Percentiles rank a stretch among this genome's conserved stretches.
Evolutionary conservation across 441 rosid genomes (phyloP).

Genomic region (Melastoma candidum): DNA sequence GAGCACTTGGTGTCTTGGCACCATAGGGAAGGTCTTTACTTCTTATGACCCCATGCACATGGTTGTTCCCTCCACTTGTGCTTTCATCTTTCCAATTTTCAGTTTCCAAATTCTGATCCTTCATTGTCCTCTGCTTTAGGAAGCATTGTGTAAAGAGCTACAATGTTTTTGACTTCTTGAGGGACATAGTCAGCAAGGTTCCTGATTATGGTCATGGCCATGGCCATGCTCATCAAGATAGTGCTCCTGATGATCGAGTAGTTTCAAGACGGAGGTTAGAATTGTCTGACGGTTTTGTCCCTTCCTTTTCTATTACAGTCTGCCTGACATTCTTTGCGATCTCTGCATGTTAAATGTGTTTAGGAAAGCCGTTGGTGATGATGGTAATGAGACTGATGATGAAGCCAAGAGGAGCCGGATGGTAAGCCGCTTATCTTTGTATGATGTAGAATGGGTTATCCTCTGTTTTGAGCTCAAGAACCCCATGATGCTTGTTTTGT

Average conservation of each 20-base stretch:
- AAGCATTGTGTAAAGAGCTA: constrained; percentile 92
- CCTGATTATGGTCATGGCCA: constrained; percentile 64
- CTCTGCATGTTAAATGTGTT: constrained; percentile 1
- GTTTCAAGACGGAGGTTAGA: constrained; percentile 59
- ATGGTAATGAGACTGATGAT: constrained; percentile 73
- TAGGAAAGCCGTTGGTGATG: constrained; percentile 78
- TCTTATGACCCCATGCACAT: too few species aligned
- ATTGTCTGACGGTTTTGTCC: constrained; percentile 3
- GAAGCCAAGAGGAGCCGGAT: constrained; percentile 74
- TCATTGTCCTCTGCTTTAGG: constrained; percentile 20
- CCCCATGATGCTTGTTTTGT: too few species aligned
- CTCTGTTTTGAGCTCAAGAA: too few species aligned
- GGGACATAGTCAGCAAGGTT: constrained; percentile 81
- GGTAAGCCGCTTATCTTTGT: constrained; percentile 29
- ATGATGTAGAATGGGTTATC: background rate
- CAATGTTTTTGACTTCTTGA: constrained; percentile 91
- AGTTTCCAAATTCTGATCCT: too few species aligned
- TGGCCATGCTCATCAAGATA: constrained; percentile 46
- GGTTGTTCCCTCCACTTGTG: too few species aligned
- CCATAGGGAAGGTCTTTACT: too few species aligned
- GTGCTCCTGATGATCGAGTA: constrained; percentile 56
- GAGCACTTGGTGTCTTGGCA: too few species aligned
- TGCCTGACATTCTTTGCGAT: background rate
- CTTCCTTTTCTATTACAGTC: constrained; percentile 4
- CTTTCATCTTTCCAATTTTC: too few species aligned